A percentile compares a stretch with the other conserved stretches of the same genome.
Conservation (phyloP, 1,139 yeast species). For the Petasospora rhodanensis region DNA sequence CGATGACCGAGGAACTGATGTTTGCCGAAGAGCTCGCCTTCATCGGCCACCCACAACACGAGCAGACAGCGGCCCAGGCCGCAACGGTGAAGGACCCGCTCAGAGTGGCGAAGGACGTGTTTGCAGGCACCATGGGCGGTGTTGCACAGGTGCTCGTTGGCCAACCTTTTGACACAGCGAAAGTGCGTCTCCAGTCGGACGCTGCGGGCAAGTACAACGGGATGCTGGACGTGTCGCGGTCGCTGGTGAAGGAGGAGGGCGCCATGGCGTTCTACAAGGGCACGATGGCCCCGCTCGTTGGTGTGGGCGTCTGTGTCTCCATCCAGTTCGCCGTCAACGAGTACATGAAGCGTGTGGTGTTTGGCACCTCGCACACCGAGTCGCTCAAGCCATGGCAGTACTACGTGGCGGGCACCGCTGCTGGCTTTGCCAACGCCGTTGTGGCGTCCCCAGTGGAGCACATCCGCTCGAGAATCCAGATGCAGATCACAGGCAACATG, state of each 20-base stretch:
- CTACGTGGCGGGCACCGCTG: conserved; percentile 78
- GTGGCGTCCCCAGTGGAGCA: conserved; percentile 92
- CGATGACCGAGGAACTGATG: conserved; percentile 12
- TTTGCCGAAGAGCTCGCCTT: conserved; percentile 11
- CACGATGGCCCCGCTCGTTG: conserved; percentile 78
- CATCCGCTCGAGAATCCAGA: conserved; percentile 83
- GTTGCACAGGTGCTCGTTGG: conserved; percentile 91
- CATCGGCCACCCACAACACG: conserved; percentile 3
- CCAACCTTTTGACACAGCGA: conserved; percentile 93
- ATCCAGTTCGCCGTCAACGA: conserved; percentile 89
- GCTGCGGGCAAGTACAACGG: conserved; percentile 73
- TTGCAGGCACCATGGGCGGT: conserved; percentile 93
- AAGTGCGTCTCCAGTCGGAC: conserved; percentile 85
- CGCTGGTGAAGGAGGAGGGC: conserved; percentile 72
- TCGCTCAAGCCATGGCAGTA: conserved; percentile 50
- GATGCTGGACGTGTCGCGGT: conserved; percentile 70
- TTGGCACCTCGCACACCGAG: conserved; percentile 29
- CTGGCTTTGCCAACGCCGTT: conserved; percentile 85
- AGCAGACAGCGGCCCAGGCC: conserved; percentile 3
- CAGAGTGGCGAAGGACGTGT: conserved; percentile 72
- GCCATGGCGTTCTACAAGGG: conserved; percentile 82
- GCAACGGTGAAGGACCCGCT: conserved; percentile 24
- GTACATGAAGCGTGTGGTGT: conserved; percentile 78
- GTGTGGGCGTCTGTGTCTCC: conserved; percentile 93
- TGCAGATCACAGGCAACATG: conserved; percentile 47